Evolutionary conservation across 495 filamentous ascomycete species (phyloP), one percentile per base, ranked within the genome.

Genomic region (Penicillium daleae): DNA sequence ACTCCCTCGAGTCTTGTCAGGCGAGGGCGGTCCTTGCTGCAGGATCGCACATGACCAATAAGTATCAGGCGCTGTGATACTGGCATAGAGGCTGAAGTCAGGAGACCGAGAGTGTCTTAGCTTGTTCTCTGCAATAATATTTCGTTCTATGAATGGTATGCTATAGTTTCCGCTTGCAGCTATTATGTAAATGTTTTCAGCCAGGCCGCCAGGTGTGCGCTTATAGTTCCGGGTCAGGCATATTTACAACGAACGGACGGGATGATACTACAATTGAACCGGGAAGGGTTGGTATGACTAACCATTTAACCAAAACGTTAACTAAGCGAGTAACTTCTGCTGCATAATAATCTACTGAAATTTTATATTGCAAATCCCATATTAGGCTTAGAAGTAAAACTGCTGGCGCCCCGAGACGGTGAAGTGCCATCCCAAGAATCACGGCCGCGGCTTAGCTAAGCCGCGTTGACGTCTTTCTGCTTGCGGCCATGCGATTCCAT

Each of bases 401-500:
- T 27, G 24, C 24, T 50, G 22, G 22, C 10, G 22, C 46, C 22
- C n/a, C 46, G 27, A 27, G 22, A 17, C 35, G 33, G 52, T 48
- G 39, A 46, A 46, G 42, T 46, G 42, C 40, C 40, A 21, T 44
- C 17, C 6, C 40, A 21, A 8, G 5, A n/a, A 39, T 27, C 42
- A 10, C 27, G 22, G 6, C 55, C 39, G 56, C 12, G 17, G 68
- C 62, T 70, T 72, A 74, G 56, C 58, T 73, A 67, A 73, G 66
- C 69, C 19, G 24, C 39, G 59, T 57, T 64, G 60, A 68, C 57
- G 62, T 62, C 59, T 60, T 67, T 65, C 71, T 73, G 75, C 63
- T 70, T 70, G 75, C 73, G 70, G 73, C 71, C 60, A 68, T 71
- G 63, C 37, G 72, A 72, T 73, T 68, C 67, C 69, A 74, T 72